Evolutionary conservation across 2,329 filamentous ascomycete genomes (phyloP).

Genomic region (Cordyceps cicadae): DNA sequence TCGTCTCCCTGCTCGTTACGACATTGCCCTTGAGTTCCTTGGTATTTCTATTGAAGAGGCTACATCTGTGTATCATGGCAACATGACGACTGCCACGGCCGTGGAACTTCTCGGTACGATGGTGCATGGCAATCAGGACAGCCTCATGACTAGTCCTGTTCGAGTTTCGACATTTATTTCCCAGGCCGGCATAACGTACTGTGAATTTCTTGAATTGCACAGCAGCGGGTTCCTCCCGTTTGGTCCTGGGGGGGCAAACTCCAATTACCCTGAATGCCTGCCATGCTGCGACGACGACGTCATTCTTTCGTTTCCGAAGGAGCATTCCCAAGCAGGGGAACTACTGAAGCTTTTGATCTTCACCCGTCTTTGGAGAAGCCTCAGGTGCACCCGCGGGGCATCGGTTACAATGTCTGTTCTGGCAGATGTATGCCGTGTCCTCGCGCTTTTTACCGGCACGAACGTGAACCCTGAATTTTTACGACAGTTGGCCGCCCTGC

Average conservation of each 20-base stretch:
- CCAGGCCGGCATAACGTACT: slow-evolving; percentile 4
- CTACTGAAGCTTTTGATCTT: slow-evolving; percentile 3
- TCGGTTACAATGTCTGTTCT: not conserved
- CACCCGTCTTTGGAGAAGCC: not conserved
- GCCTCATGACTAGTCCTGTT: not conserved
- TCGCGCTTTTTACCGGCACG: not conserved
- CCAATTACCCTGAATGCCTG: slow-evolving; percentile 1
- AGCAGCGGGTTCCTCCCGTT: not conserved
- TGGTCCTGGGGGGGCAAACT: not conserved
- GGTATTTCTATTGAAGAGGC: not conserved
- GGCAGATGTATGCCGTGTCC: not conserved
- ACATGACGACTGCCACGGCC: slow-evolving; percentile 2
- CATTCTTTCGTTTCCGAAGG: not conserved
- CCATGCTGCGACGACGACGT: slow-evolving; percentile 1
- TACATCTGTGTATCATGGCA: not conserved
- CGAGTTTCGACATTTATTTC: not conserved
- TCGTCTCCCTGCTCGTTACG: slow-evolving; percentile 2
- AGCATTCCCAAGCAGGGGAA: not conserved
- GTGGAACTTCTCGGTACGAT: not conserved
- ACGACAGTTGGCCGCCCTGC: slow-evolving; percentile 2
- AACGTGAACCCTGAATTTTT: slow-evolving; percentile 10
- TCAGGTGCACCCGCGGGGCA: not conserved
- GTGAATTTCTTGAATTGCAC: slow-evolving; percentile 6
- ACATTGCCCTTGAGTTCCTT: slow-evolving; percentile 1
- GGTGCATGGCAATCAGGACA: not conserved